Conservation (phyloP, 305 asterid species). For the Fraxinus ornus region DNA sequence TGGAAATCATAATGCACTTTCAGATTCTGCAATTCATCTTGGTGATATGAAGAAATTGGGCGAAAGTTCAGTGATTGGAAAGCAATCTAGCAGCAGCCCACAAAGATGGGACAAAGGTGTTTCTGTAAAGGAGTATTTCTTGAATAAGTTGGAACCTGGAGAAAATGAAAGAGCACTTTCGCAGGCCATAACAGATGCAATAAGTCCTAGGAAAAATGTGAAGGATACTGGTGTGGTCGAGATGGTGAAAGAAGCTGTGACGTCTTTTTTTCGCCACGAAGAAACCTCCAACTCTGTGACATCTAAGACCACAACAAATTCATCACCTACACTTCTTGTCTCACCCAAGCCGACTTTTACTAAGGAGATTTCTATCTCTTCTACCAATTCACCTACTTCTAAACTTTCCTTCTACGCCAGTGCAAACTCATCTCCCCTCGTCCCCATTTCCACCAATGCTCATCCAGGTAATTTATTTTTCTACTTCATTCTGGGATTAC, state of each 20-base stretch:
- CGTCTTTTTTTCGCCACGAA: slow-evolving; percentile 65
- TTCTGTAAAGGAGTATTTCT: slow-evolving; percentile 78
- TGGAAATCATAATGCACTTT: neutral
- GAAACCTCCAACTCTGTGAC: slow-evolving; percentile 31
- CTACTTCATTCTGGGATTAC: slow-evolving; percentile 2
- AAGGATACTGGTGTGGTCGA: slow-evolving; percentile 54
- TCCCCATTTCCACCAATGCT: slow-evolving; percentile 48
- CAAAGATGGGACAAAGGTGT: slow-evolving; percentile 78
- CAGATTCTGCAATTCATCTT: neutral
- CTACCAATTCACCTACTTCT: slow-evolving; percentile 28
- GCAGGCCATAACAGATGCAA: slow-evolving; percentile 78
- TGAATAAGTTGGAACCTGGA: slow-evolving; percentile 85
- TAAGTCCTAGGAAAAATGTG: slow-evolving; percentile 57
- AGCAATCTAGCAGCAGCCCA: slow-evolving; percentile 28
- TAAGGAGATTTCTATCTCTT: slow-evolving; percentile 10
- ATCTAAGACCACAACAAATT: slow-evolving; percentile 17
- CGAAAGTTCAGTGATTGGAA: slow-evolving; percentile 27
- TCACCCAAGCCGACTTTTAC: slow-evolving; percentile 16
- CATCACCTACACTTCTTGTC: slow-evolving; percentile 11
- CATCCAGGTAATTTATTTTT: slow-evolving; percentile 48
- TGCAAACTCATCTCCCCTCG: slow-evolving; percentile 42
- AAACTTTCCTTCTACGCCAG: slow-evolving; percentile 27
- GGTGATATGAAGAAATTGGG: slow-evolving; percentile 17
- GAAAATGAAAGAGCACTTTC: slow-evolving; percentile 90
- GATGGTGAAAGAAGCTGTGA: slow-evolving; percentile 68